These are phyloP conservation scores for Phytophthora ohioensis DNA, from an alignment of 352 stramenopile genomes.

Conservation along the genomic window DNA sequence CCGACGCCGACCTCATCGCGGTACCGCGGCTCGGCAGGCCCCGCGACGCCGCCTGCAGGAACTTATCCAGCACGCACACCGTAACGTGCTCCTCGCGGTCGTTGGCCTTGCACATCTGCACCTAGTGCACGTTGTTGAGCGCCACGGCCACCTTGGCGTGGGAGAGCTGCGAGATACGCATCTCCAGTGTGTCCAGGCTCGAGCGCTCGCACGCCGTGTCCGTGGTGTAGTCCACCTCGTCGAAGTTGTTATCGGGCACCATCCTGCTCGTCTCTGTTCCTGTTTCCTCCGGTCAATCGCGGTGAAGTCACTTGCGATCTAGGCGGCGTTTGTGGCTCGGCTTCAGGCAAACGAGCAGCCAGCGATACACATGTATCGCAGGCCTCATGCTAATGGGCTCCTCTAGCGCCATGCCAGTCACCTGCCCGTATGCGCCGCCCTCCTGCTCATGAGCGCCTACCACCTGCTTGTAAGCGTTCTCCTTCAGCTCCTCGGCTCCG, in stretches of 20 bases:
- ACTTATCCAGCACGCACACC: slow-evolving; percentile 63
- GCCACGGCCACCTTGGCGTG: slow-evolving; percentile 49
- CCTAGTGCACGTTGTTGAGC: slow-evolving; percentile 69
- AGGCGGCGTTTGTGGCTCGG: slow-evolving; percentile 4
- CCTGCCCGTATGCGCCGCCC: too few species aligned
- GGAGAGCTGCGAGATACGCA: slow-evolving; percentile 37
- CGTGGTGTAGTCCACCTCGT: slow-evolving; percentile 23
- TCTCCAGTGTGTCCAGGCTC: slow-evolving; percentile 31
- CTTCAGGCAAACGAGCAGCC: background rate
- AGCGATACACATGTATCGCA: slow-evolving; percentile 5
- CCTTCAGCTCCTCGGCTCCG: too few species aligned
- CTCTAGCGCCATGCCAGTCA: too few species aligned
- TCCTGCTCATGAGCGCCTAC: too few species aligned
- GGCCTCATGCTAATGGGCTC: too few species aligned
- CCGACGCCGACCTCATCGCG: background rate
- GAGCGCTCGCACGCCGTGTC: slow-evolving; percentile 33
- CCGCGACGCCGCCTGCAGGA: slow-evolving; percentile 47
- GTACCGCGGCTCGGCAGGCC: slow-evolving; percentile 44
- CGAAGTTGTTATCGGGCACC: background rate
- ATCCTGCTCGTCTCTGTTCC: background rate
- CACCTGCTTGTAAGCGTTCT: too few species aligned
- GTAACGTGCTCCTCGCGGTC: slow-evolving; percentile 39
- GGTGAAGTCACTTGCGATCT: slow-evolving; percentile 5
- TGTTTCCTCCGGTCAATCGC: background rate
- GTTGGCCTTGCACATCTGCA: slow-evolving; percentile 52